Percentiles rank a stretch among this genome's conserved stretches.
Evolutionary conservation across 441 rosid species (phyloP).

Genomic region (Aquilaria agallochum): DNA sequence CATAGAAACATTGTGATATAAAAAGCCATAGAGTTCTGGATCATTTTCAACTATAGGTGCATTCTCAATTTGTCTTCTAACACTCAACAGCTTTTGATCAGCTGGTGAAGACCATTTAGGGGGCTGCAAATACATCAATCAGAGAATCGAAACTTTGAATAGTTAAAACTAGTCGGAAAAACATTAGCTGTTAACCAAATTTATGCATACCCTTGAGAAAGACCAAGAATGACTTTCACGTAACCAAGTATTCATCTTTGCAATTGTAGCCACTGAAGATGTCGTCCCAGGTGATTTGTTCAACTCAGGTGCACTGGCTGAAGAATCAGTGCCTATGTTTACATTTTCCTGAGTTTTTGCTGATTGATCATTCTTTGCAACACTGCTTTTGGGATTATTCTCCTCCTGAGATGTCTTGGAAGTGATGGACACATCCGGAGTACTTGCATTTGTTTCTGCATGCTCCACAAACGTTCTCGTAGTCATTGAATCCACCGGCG

Average conservation of each 20-base stretch:
- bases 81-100: constrained; percentile 47
- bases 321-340: constrained; percentile 14
- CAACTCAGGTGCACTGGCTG: constrained; percentile 21
- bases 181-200: constrained; percentile 1
- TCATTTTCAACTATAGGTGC: constrained; percentile 45
- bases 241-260: constrained; percentile 57
- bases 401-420: constrained; percentile 19
- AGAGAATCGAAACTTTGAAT: constrained; percentile 8
- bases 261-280: constrained; percentile 37
- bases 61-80: constrained; percentile 63
- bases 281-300: constrained; percentile 27
- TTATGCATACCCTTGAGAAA: constrained; percentile 31
- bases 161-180: too few species aligned
- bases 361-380: constrained; percentile 18
- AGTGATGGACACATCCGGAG: constrained; percentile 15
- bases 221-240: constrained; percentile 43
- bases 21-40: constrained; percentile 50
- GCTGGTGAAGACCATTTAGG: constrained; percentile 55
- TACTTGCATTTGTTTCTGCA: constrained; percentile 5
- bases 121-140: constrained; percentile 33
- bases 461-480: constrained; percentile 12
- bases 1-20: constrained; percentile 65
- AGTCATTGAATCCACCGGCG: constrained; percentile 11
- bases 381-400: constrained; percentile 15
- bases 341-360: constrained; percentile 20